phyloP scores from a whole-genome alignment of 306 rosid genomes.

The Begonia peltatifolia region DNA sequence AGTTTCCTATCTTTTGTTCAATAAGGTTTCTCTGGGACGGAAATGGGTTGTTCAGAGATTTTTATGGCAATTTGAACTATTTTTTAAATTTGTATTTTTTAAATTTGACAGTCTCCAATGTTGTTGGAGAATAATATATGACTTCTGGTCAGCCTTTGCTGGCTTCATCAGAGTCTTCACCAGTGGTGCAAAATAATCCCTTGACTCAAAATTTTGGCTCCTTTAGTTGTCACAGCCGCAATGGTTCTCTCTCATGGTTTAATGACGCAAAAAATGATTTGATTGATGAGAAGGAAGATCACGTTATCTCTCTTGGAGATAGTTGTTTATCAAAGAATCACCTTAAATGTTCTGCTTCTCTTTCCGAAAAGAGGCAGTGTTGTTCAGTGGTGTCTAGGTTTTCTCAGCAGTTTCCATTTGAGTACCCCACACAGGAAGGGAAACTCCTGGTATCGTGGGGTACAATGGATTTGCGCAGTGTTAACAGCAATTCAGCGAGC shows the following conservation, averaged over 20 bases:
- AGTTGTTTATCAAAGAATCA: constrained; percentile 15
- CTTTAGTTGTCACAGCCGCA: constrained; percentile 9
- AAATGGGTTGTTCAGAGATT: constrained; percentile 4
- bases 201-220: constrained; percentile 20
- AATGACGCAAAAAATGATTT: constrained; percentile 15
- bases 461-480: constrained; percentile 56
- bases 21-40: constrained; percentile 6
- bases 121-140: constrained; percentile 34
- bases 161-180: constrained; percentile 25
- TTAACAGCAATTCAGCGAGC: constrained; percentile 13
- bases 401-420: constrained; percentile 38
- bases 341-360: constrained; percentile 5
- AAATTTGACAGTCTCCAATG: constrained; percentile 21
- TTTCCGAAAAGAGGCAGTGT: constrained; percentile 11
- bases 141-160: constrained; percentile 46
- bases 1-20: constrained; percentile 1
- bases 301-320: constrained; percentile 12
- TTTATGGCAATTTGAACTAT: constrained; percentile 1
- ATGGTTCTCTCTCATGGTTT: constrained; percentile 21
- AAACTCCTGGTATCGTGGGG: constrained; percentile 40
- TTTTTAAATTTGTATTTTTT: background rate
- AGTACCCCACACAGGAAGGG: constrained; percentile 42
- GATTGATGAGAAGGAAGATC: constrained; percentile 16
- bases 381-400: constrained; percentile 12
- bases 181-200: constrained; percentile 11